These are phyloP conservation scores for Theobroma grandiflorum DNA, from an alignment of 441 rosid genomes.

Conservation along the genomic window DNA sequence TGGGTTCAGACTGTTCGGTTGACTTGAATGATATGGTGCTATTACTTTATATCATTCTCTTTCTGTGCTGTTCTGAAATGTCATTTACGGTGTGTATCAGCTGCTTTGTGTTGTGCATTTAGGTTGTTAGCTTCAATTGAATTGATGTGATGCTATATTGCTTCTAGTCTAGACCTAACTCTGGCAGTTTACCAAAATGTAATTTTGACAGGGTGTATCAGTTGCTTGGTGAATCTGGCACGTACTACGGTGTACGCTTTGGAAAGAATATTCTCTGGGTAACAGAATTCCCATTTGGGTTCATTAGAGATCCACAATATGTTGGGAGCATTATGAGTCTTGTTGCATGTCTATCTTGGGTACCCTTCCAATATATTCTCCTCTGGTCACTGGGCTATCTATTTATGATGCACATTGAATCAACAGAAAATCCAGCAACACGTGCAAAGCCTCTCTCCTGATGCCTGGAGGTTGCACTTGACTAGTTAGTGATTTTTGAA, in stretches of 20 bases:
- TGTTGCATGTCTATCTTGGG: constrained; percentile 77
- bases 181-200: constrained; percentile 12
- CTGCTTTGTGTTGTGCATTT: constrained; percentile 8
- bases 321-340: constrained; percentile 89
- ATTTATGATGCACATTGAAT: constrained; percentile 73
- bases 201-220: constrained; percentile 74
- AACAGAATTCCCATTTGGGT: constrained; percentile 88
- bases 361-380: constrained; percentile 80
- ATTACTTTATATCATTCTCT: background rate
- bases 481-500: background rate
- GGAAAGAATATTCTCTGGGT: constrained; percentile 89
- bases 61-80: background rate
- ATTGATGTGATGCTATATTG: background rate
- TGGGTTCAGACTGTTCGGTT: background rate
- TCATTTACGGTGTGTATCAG: constrained; percentile 2
- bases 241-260: constrained; percentile 89
- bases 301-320: constrained; percentile 85
- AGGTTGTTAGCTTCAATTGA: background rate
- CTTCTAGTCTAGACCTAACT: constrained; percentile 16
- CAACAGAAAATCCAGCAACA: constrained; percentile 65
- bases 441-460: constrained; percentile 70
- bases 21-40: background rate
- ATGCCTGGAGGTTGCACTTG: constrained; percentile 26
- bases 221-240: constrained; percentile 86
- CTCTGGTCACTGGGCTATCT: constrained; percentile 80